These are phyloP conservation scores for Vigna trinervia DNA, from an alignment of 306 rosid species.

Conservation along the genomic window DNA sequence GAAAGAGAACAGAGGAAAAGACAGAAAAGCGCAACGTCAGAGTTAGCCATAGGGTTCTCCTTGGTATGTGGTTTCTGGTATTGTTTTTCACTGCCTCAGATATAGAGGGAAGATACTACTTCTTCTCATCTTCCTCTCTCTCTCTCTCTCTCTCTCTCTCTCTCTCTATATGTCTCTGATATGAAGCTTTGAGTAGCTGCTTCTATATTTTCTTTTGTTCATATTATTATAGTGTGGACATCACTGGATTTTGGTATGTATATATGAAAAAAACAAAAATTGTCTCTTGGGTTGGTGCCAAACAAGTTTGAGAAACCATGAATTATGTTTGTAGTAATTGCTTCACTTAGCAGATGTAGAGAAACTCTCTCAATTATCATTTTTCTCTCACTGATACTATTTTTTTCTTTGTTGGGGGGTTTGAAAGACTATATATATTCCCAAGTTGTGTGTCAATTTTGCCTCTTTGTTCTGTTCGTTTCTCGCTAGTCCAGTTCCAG, in stretches of 20 bases:
- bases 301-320: constrained; percentile 48
- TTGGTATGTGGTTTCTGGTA: constrained; percentile 54
- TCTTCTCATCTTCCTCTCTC: constrained; percentile 43
- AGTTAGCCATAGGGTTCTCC: constrained; percentile 82
- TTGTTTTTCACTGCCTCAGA: constrained; percentile 38
- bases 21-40: constrained; percentile 94
- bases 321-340: constrained; percentile 40
- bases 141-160: not conserved
- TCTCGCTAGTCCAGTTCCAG: constrained; percentile 2
- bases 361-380: not conserved
- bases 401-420: constrained; percentile 22
- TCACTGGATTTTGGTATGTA: constrained; percentile 55
- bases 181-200: constrained; percentile 35
- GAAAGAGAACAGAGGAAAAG: constrained; percentile 78
- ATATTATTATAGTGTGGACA: constrained; percentile 67
- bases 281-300: constrained; percentile 89
- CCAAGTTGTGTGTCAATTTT: constrained; percentile 20
- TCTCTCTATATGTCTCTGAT: not conserved
- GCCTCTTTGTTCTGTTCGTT: constrained; percentile 44
- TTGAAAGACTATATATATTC: not conserved
- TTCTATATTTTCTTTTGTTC: constrained; percentile 44
- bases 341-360: constrained; percentile 40
- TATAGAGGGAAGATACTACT: constrained; percentile 48
- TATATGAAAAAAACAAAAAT: constrained; percentile 41
- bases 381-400: not conserved